A percentile compares a stretch with the other conserved stretches of the same genome.
Evolutionary conservation across 257 asterid genomes (phyloP).

Genomic region (Anisodus acutangulus): DNA sequence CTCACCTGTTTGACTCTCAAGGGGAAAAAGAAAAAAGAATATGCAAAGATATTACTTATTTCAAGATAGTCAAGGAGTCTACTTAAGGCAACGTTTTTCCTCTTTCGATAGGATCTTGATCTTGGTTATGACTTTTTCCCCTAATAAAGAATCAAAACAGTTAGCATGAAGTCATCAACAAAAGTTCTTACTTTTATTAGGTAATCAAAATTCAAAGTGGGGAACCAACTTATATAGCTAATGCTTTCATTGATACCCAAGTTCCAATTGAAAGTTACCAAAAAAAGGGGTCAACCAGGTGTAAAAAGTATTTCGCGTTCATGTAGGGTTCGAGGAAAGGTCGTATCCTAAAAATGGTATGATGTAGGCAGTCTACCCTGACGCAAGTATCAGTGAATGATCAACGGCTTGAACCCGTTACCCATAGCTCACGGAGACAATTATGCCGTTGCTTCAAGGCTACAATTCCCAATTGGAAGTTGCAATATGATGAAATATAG

Average conservation of each 20-base stretch:
- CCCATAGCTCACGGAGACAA: background rate
- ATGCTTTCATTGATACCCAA: background rate
- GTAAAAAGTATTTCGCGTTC: background rate
- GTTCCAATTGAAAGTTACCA: background rate
- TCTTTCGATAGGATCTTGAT: background rate
- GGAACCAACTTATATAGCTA: conserved; percentile 20
- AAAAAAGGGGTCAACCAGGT: no score
- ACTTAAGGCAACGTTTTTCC: conserved; percentile 28
- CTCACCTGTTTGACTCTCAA: no score
- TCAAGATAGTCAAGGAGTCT: conserved; percentile 1
- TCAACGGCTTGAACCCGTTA: background rate
- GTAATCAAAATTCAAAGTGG: conserved; percentile 19
- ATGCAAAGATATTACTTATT: background rate
- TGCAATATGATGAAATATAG: background rate
- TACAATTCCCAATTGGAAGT: background rate
- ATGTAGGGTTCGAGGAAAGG: background rate
- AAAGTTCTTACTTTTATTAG: background rate
- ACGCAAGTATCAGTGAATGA: background rate
- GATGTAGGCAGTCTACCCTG: background rate
- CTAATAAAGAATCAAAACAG: background rate
- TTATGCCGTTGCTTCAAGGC: background rate
- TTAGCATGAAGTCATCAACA: background rate
- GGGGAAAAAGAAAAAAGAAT: no score
- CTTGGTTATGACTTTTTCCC: background rate
- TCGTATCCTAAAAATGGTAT: no score